These are phyloP conservation scores for Solanum verrucosum DNA, from an alignment of 257 asterid genomes.

Conservation along the genomic window DNA sequence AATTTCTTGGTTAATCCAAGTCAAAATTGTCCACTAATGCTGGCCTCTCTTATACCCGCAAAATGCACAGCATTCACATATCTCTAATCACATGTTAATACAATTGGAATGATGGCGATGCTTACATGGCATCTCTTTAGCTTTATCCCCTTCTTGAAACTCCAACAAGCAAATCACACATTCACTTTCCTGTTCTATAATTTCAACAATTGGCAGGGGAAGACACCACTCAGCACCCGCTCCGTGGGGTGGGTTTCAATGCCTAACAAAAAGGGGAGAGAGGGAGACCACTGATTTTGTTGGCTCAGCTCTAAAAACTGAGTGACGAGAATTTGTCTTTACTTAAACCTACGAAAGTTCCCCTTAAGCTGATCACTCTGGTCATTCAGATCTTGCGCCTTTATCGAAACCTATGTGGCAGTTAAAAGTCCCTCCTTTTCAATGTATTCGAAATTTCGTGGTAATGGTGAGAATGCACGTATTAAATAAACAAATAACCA, in stretches of 20 bases:
- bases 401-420: neutral
- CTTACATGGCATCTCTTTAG: conserved; percentile 45
- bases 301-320: too few species aligned
- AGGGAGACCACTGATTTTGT: too few species aligned
- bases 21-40: too few species aligned
- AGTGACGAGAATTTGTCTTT: too few species aligned
- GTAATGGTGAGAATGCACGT: neutral
- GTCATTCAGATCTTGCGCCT: neutral
- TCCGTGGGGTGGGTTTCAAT: too few species aligned
- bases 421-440: neutral
- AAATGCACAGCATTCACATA: conserved; percentile 36
- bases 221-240: too few species aligned
- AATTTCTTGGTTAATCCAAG: too few species aligned
- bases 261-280: too few species aligned
- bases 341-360: too few species aligned
- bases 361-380: too few species aligned
- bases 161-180: conserved; percentile 8
- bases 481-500: too few species aligned
- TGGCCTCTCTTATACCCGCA: neutral
- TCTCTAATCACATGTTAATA: conserved; percentile 29
- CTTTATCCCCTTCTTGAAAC: conserved; percentile 9
- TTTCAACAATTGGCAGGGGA: neutral
- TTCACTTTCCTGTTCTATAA: neutral
- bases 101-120: conserved; percentile 26
- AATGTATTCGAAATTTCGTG: too few species aligned